phyloP scores from a whole-genome alignment of 345 rosid species.

The Brassica juncea region DNA sequence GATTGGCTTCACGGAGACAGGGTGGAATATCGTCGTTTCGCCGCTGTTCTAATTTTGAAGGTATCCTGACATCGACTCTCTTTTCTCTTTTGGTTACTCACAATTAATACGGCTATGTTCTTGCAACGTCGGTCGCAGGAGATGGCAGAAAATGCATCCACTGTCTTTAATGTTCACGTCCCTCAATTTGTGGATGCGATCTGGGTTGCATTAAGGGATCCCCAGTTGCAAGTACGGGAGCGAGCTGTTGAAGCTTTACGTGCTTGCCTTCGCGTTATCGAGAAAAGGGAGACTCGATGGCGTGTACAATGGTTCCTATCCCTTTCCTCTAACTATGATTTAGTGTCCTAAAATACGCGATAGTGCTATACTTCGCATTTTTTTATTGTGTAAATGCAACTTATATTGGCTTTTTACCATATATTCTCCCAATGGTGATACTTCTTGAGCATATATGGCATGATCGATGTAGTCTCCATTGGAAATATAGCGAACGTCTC shows the following conservation, averaged over 20 bases:
- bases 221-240: conserved; percentile 81
- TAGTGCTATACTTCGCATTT: neutral
- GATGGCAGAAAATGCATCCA: conserved; percentile 99
- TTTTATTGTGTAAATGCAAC: neutral
- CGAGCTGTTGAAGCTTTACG: conserved; percentile 98
- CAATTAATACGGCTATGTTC: conserved; percentile 10
- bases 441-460: neutral
- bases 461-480: conserved; percentile 11
- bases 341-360: neutral
- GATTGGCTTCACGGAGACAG: conserved; percentile 89
- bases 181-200: conserved; percentile 96
- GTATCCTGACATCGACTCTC: conserved; percentile 41
- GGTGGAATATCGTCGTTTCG: conserved; percentile 85
- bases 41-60: conserved; percentile 89
- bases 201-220: conserved; percentile 98
- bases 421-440: conserved; percentile 17
- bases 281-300: conserved; percentile 99
- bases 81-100: neutral
- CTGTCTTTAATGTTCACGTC: conserved; percentile 95
- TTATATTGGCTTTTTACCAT: neutral
- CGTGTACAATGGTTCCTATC: conserved; percentile 91
- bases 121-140: conserved; percentile 54
- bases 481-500: conserved; percentile 9
- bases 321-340: conserved; percentile 11
- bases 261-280: conserved; percentile 97